Base-by-base conservation (phyloP, 2,329 filamentous ascomycete genomes). In the Hypoxylon sp. region DNA sequence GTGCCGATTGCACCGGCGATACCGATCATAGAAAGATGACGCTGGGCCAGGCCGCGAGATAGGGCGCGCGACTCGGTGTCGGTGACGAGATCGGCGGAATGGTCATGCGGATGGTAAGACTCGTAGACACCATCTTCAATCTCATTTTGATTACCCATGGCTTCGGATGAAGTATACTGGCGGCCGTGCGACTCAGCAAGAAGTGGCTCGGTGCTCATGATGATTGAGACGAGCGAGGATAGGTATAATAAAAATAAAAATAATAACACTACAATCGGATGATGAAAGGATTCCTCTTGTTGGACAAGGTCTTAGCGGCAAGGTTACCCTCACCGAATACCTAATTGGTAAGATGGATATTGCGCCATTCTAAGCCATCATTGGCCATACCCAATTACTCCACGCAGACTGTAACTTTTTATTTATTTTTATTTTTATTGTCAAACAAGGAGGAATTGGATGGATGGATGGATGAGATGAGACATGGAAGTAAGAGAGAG, bases 1-100 rank as follows among this genome's bases (percentile, higher is more conserved):
- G 82, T 83, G 58, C 82, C 81, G 52, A 84, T 84, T 52, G 81
- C 78, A 43, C 82, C 82, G 41, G 81, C 81, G 47, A 86, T 83
- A 60, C 79, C 82, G 55, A 84, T 76, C 80, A 84, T 84, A 59
- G 82, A 80, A 55, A 86, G 72, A 67, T 84, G 82, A 43, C 80
- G 76, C 59, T 79, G 77, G 60, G 75, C 75, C 45, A 83, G 73
- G 13, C 74, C 74, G 51, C 76, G 75, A 61, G 72, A 73, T 44
- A 82, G 72, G 55, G 75, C 71, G 46, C 74, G 74, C 44, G 76
- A 71, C 66, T 86, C 83, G 60, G 71, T 67, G 29, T 68, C 65
- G 0, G 76, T 77, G 44, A 78, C 71, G 37, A 82, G 68, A 55
- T 80, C 75, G 52, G 73, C 72, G 32, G 73, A 54, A 9, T 51